A percentile compares a stretch with the other conserved stretches of the same genome.
These are phyloP conservation scores for Earliella scabrosa DNA, from an alignment of 1,284 basidiomycete species.

Conservation along the genomic window DNA sequence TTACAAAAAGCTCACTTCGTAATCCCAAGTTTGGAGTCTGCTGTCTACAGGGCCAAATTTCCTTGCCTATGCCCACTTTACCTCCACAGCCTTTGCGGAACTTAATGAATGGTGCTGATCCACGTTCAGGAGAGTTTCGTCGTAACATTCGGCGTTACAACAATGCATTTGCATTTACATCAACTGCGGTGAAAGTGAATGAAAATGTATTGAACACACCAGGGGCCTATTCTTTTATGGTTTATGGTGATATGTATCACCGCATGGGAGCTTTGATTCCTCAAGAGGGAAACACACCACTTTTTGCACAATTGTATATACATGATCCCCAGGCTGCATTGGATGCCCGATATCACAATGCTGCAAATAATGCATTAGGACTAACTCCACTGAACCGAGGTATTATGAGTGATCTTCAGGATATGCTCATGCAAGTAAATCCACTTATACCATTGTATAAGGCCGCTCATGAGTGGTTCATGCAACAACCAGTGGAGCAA, in stretches of 20 bases:
- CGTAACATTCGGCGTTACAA: conserved; percentile 37
- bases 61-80: background rate
- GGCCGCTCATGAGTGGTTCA: too few species aligned
- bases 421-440: too few species aligned
- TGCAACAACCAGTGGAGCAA: background rate
- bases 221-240: conserved; percentile 31
- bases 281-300: background rate
- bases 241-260: conserved; percentile 21
- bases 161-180: conserved; percentile 35
- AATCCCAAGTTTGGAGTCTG: background rate
- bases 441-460: too few species aligned
- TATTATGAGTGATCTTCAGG: too few species aligned
- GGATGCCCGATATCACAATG: too few species aligned
- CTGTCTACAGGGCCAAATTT: background rate
- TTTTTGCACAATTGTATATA: too few species aligned
- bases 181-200: conserved; percentile 27
- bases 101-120: conserved; percentile 18
- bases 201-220: conserved; percentile 9
- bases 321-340: too few species aligned
- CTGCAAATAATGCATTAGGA: too few species aligned
- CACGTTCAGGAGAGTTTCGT: conserved; percentile 25
- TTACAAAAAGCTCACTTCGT: background rate
- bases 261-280: background rate
- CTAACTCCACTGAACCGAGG: too few species aligned
- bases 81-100: background rate